These are phyloP conservation scores for Aspergillus ochraceus DNA, from an alignment of 2,329 filamentous ascomycete genomes.

Conservation along the genomic window DNA sequence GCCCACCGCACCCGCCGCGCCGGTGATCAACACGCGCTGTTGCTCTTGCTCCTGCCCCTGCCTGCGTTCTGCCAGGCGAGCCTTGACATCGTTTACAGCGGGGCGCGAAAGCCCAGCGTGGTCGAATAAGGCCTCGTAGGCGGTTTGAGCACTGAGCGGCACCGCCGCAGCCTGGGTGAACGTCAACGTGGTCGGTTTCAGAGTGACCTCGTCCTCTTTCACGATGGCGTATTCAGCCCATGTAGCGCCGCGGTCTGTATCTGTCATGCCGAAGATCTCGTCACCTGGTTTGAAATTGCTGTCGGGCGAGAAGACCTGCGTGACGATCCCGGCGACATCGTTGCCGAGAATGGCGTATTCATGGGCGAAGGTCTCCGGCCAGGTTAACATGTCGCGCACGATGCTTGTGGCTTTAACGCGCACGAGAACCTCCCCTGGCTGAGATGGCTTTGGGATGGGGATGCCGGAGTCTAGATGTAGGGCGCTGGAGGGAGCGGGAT, in stretches of 20 bases:
- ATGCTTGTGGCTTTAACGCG: constrained; percentile 15
- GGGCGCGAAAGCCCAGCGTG: constrained; percentile 17
- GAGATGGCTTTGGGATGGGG: constrained; percentile 8
- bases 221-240: constrained; percentile 32
- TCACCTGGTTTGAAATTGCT: constrained; percentile 25
- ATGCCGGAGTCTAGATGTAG: constrained; percentile 8
- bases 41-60: background rate
- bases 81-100: background rate
- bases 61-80: too few relatives aligned
- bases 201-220: constrained; percentile 20
- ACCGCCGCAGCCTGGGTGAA: constrained; percentile 27
- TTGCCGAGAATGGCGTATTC: constrained; percentile 21
- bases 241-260: constrained; percentile 17
- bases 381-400: constrained; percentile 17
- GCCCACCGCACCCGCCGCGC: constrained; percentile 41
- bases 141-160: constrained; percentile 32
- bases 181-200: constrained; percentile 21
- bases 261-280: constrained; percentile 30
- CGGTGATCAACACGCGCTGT: constrained; percentile 34
- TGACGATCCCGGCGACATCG: constrained; percentile 24
- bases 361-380: constrained; percentile 29
- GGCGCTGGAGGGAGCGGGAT: constrained; percentile 12
- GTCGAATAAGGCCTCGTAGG: constrained; percentile 33
- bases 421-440: constrained; percentile 8
- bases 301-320: constrained; percentile 6